Evolutionary conservation across 163 green algal genomes (phyloP), one percentile per base, ranked within the genome.

Genomic region (Scenedesmus sp.): DNA sequence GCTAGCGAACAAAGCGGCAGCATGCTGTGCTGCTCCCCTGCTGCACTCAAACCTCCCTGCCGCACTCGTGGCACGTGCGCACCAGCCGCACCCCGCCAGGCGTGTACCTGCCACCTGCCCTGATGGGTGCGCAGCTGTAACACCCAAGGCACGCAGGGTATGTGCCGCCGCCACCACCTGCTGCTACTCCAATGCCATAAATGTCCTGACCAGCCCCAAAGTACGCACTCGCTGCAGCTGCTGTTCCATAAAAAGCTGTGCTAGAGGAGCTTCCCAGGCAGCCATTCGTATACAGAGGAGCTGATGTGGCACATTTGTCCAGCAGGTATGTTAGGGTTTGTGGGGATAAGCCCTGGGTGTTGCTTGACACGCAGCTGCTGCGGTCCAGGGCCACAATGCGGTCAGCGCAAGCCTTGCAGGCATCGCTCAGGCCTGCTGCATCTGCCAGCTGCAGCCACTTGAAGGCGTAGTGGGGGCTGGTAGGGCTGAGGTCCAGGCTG

Each of bases 401-500:
- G n/a, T 57, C 20, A 20, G 46, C 57, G 12, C 83, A 88, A 6
- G 83, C 83, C 9, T 34, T 23, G 83, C 83, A 77, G 57, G 83
- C 83, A 57, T 76, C 83, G 23, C 20, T 8, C 16, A 88, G 57
- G 83, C 3, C 4, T 0, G 83, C 83, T 57, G 83, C 83, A 77
- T 88, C 83, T 23, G 83, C 83, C 56, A 88, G 57, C 23, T 54
- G 18, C 83, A 88, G 57, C 83, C 83, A 88, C n/a, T 88, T 88
- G 83, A 88, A 88, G 34, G 57, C 83, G 54, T 88, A n/a, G 6
- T 77, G 56, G 16, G 15, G 3, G 57, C 83, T 76, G 57, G 3
- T 13, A 26, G 10, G 20, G 16, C 57, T 77, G n/a, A 57, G 26
- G n/a, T 76, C 57, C 57, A 88, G 52, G 20, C 34, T 23, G 46